A percentile compares a stretch with the other conserved stretches of the same genome.
phyloP scores from a whole-genome alignment of 495 filamentous ascomycete genomes.

The Penicillium salamii region DNA sequence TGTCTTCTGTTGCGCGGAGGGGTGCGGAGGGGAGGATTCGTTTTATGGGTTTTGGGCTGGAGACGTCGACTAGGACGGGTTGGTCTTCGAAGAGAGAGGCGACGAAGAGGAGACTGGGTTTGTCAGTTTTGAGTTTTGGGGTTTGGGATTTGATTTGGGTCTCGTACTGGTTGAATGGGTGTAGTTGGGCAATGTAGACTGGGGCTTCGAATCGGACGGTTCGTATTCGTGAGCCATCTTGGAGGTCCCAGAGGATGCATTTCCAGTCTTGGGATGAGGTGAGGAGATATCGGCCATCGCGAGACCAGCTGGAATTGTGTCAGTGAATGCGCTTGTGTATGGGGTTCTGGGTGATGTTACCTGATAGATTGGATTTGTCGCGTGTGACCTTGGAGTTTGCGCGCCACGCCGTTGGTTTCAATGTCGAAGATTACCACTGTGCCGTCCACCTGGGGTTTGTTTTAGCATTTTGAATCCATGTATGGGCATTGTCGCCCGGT shows the following conservation, averaged over 20 bases:
- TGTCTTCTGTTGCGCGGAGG: constrained; percentile 60
- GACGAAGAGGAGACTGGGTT: constrained; percentile 68
- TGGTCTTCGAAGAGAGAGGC: constrained; percentile 91
- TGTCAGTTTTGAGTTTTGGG: constrained; percentile 4
- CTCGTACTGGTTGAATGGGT: constrained; percentile 84
- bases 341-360: constrained; percentile 24
- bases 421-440: constrained; percentile 94
- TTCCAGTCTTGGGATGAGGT: constrained; percentile 96
- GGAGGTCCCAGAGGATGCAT: constrained; percentile 89
- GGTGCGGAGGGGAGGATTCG: constrained; percentile 78
- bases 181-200: constrained; percentile 91
- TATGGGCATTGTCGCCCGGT: not conserved
- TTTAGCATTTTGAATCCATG: not conserved
- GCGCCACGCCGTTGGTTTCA: constrained; percentile 91
- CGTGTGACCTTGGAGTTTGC: constrained; percentile 88
- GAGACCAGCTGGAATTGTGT: constrained; percentile 71
- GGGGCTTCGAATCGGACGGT: constrained; percentile 84
- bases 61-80: constrained; percentile 81
- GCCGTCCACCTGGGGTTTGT: constrained; percentile 64
- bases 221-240: constrained; percentile 65
- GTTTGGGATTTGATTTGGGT: not conserved
- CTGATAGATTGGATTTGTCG: constrained; percentile 82
- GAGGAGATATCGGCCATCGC: constrained; percentile 87
- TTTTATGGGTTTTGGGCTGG: constrained; percentile 61
- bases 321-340: constrained; percentile 3